These are phyloP conservation scores for Calocybe cyanea DNA, from an alignment of 768 basidiomycete genomes.

Conservation along the genomic window DNA sequence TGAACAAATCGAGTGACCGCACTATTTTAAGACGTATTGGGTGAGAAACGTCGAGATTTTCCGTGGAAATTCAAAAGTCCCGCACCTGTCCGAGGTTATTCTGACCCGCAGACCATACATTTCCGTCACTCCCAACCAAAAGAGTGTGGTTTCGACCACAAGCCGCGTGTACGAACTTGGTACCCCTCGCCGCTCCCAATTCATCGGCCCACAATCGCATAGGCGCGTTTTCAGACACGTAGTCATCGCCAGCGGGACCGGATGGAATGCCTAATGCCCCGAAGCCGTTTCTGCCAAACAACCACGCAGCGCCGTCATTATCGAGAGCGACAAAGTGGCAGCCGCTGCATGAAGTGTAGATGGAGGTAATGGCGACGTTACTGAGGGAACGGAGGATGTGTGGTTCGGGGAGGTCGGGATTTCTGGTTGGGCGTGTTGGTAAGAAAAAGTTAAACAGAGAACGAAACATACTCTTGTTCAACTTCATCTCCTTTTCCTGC, in stretches of 20 bases:
- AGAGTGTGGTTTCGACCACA: conserved; percentile 81
- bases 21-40: conserved; percentile 34
- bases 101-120: conserved; percentile 79
- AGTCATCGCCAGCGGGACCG: conserved; percentile 53
- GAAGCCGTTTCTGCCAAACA: conserved; percentile 83
- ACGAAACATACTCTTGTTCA: conserved; percentile 31
- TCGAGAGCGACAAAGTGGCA: conserved; percentile 79
- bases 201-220: conserved; percentile 54
- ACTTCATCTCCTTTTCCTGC: conserved; percentile 38
- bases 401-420: conserved; percentile 82
- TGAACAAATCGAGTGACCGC: conserved; percentile 62
- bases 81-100: conserved; percentile 79
- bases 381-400: conserved; percentile 85
- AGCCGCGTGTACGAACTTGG: conserved; percentile 76
- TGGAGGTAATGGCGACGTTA: conserved; percentile 68
- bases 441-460: neutral
- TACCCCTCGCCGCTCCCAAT: conserved; percentile 53
- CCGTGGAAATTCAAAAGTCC: neutral
- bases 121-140: conserved; percentile 77
- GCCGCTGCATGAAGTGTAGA: conserved; percentile 72
- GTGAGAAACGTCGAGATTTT: neutral
- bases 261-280: conserved; percentile 40
- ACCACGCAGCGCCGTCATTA: conserved; percentile 75
- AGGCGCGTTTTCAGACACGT: conserved; percentile 74
- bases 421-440: conserved; percentile 27